These are phyloP conservation scores for Hsuehochloa calcarea DNA, from an alignment of 176 grass and related monocot species.

Conservation along the genomic window DNA sequence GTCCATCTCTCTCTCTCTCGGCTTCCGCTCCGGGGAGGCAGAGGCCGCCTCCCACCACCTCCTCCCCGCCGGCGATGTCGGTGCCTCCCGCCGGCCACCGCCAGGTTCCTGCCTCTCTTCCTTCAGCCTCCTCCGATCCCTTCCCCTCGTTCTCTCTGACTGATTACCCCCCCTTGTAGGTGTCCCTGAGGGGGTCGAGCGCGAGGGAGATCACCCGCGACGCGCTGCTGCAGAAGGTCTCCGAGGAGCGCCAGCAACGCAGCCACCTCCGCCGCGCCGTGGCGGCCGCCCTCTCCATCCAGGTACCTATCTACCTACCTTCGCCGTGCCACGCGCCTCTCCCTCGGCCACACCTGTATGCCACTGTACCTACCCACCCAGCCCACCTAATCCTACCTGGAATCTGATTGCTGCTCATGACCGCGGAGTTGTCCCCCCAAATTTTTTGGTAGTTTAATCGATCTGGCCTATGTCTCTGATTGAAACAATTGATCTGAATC, in stretches of 20 bases:
- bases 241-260: conserved; percentile 77
- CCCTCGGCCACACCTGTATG: background rate
- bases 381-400: background rate
- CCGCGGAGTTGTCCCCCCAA: background rate
- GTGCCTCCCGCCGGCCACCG: conserved; percentile 44
- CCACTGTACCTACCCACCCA: background rate
- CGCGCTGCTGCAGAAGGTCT: conserved; percentile 88
- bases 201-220: conserved; percentile 86
- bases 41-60: background rate
- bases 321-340: background rate
- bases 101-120: conserved; percentile 10
- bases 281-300: conserved; percentile 63
- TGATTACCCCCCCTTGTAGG: conserved; percentile 25
- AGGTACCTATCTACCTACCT: conserved; percentile 41
- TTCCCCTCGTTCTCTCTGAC: background rate
- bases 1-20: background rate
- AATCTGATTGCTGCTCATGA: background rate
- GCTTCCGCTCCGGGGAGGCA: background rate
- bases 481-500: background rate
- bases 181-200: conserved; percentile 87
- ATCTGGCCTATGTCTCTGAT: background rate
- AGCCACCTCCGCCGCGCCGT: conserved; percentile 80
- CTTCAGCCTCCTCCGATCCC: background rate
- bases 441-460: background rate
- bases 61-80: conserved; percentile 41